phyloP scores from a whole-genome alignment of 805 yeast genomes.

The Blastobotrys chiropterorum region DNA sequence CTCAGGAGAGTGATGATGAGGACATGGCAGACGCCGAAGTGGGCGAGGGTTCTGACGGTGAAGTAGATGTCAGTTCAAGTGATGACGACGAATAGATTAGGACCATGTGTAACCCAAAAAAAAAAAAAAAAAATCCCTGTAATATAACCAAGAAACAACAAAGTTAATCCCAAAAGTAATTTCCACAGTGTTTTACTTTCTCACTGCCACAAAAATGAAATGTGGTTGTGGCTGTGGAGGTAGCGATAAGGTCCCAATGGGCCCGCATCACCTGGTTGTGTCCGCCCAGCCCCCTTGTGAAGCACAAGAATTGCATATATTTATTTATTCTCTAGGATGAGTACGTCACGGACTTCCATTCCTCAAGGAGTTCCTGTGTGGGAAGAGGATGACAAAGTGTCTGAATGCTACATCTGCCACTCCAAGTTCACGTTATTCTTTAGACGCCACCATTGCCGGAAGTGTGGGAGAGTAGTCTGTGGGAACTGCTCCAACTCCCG shows the following conservation, averaged over 20 bases:
- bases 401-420: conserved; percentile 51
- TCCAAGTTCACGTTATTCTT: conserved; percentile 49
- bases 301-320: background rate
- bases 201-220: background rate
- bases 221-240: background rate
- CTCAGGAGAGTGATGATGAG: too few relatives aligned
- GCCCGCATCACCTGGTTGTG: background rate
- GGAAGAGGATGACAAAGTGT: conserved; percentile 61
- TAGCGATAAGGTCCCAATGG: background rate
- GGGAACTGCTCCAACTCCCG: conserved; percentile 53
- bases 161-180: background rate
- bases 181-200: background rate
- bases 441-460: conserved; percentile 78
- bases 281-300: background rate
- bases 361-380: conserved; percentile 42
- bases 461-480: conserved; percentile 76
- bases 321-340: background rate
- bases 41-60: conserved; percentile 34
- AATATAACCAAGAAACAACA: background rate
- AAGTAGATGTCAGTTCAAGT: conserved; percentile 28
- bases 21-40: conserved; percentile 27
- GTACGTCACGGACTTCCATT: conserved; percentile 4
- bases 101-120: background rate
- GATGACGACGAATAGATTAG: conserved; percentile 19
- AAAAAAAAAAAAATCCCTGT: background rate